Conservation (phyloP, 805 yeast genomes). For the Suhomyces xylopsoci region DNA sequence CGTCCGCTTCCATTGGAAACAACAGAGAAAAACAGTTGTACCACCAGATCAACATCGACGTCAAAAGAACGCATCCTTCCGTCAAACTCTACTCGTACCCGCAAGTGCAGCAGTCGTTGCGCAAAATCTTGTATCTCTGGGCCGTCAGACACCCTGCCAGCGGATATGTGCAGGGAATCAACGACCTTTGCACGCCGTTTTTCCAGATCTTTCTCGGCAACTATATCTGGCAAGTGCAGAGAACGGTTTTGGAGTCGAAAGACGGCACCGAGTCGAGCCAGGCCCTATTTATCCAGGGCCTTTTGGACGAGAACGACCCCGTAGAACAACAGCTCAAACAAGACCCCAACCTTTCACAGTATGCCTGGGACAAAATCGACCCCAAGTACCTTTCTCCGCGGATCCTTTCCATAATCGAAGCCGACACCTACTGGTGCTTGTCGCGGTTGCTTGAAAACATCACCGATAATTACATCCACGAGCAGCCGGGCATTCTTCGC, state of each 20-base stretch:
- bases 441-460: slow-evolving; percentile 89
- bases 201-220: slow-evolving; percentile 78
- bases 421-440: slow-evolving; percentile 96
- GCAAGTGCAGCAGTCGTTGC: slow-evolving; percentile 74
- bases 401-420: slow-evolving; percentile 72
- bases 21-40: slow-evolving; percentile 68
- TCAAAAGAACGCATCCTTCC: slow-evolving; percentile 90
- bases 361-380: slow-evolving; percentile 54
- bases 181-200: slow-evolving; percentile 91
- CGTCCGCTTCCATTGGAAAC: slow-evolving; percentile 14
- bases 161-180: slow-evolving; percentile 97
- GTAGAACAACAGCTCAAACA: slow-evolving; percentile 21
- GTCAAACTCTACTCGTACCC: slow-evolving; percentile 66
- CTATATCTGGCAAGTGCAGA: slow-evolving; percentile 49
- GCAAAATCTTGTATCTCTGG: slow-evolving; percentile 85
- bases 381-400: slow-evolving; percentile 58
- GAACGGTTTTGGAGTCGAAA: slow-evolving; percentile 11
- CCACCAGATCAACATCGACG: slow-evolving; percentile 95
- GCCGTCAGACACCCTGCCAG: slow-evolving; percentile 96
- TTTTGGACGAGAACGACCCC: slow-evolving; percentile 27
- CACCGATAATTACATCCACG: slow-evolving; percentile 95
- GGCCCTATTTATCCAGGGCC: slow-evolving; percentile 33
- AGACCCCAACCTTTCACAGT: slow-evolving; percentile 24
- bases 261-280: slow-evolving; percentile 15
- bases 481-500: slow-evolving; percentile 94